Evolutionary conservation across 2,329 filamentous ascomycete species (phyloP).

Genomic region (Cyphellophora attinorum): DNA sequence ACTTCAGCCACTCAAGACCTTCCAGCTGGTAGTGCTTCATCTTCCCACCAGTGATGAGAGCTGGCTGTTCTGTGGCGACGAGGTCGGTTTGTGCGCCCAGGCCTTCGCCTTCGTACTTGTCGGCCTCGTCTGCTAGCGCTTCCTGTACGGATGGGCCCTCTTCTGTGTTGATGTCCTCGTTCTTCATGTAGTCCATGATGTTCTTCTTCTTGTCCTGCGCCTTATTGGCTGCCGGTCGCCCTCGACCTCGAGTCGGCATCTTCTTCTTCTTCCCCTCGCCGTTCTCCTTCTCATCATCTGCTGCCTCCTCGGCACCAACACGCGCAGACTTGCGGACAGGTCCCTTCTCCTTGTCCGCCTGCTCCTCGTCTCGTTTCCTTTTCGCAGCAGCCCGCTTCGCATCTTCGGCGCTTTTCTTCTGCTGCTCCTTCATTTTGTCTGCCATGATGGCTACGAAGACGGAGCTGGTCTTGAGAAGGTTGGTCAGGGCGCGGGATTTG

Average conservation of each 20-base stretch:
- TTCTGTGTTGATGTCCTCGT: slow-evolving; percentile 45
- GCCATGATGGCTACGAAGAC: slow-evolving; percentile 41
- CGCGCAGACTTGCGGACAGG: slow-evolving; percentile 14
- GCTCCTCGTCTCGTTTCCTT: slow-evolving; percentile 19
- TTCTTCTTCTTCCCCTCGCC: slow-evolving; percentile 19
- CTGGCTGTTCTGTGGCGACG: slow-evolving; percentile 74
- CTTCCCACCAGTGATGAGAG: slow-evolving; percentile 71
- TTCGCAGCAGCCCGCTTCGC: slow-evolving; percentile 28
- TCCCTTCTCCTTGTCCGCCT: slow-evolving; percentile 19
- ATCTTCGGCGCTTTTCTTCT: slow-evolving; percentile 34
- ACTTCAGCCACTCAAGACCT: slow-evolving; percentile 84
- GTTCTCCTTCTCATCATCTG: slow-evolving; percentile 20
- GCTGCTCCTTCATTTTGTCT: slow-evolving; percentile 37
- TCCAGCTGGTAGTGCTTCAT: slow-evolving; percentile 95
- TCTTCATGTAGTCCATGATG: slow-evolving; percentile 53
- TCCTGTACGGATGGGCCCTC: slow-evolving; percentile 46
- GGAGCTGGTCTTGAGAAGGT: slow-evolving; percentile 35
- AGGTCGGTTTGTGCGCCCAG: slow-evolving; percentile 55
- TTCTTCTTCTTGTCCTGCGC: slow-evolving; percentile 19
- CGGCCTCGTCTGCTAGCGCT: slow-evolving; percentile 48
- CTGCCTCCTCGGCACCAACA: slow-evolving; percentile 5
- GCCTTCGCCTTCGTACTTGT: slow-evolving; percentile 48
- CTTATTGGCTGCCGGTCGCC: slow-evolving; percentile 14
- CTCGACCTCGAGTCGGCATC: slow-evolving; percentile 12
- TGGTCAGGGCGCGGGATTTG: slow-evolving; percentile 34